A percentile compares a stretch with the other conserved stretches of the same genome.
phyloP scores from a whole-genome alignment of 1,284 basidiomycete species.

The Moniliophthora roreri region DNA sequence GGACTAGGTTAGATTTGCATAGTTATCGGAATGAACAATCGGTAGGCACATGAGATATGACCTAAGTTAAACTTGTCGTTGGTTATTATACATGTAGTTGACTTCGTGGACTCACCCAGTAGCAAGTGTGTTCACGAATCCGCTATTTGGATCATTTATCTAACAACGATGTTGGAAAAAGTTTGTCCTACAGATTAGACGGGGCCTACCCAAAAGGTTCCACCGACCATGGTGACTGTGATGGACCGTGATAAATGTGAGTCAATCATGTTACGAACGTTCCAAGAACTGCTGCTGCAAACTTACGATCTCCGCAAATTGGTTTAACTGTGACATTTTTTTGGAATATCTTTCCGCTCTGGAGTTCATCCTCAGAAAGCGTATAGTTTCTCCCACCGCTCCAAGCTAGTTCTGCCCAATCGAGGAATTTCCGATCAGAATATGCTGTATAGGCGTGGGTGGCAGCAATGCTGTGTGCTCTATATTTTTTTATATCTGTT shows the following conservation, averaged over 20 bases:
- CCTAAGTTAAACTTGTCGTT: neutral
- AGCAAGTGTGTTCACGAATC: neutral
- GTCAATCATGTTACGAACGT: neutral
- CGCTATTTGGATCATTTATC: neutral
- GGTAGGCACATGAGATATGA: neutral
- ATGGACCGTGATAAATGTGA: too few relatives aligned
- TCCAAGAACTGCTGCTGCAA: neutral
- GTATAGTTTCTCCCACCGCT: neutral
- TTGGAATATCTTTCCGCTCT: neutral
- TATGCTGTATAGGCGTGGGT: neutral
- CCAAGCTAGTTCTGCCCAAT: neutral
- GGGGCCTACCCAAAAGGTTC: constrained; percentile 3
- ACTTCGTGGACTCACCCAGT: neutral
- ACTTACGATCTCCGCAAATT: neutral
- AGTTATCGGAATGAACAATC: neutral
- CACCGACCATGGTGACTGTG: constrained; percentile 5
- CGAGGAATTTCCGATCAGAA: neutral
- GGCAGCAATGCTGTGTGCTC: neutral
- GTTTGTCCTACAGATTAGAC: neutral
- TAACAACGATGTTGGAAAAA: neutral
- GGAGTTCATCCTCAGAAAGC: neutral
- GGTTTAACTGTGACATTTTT: neutral
- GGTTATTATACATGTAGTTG: too few relatives aligned
- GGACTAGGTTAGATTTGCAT: neutral
- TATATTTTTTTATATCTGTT: neutral